Evolutionary conservation across 495 filamentous ascomycete species (phyloP).

Genomic region (Daldinia caldariorum): DNA sequence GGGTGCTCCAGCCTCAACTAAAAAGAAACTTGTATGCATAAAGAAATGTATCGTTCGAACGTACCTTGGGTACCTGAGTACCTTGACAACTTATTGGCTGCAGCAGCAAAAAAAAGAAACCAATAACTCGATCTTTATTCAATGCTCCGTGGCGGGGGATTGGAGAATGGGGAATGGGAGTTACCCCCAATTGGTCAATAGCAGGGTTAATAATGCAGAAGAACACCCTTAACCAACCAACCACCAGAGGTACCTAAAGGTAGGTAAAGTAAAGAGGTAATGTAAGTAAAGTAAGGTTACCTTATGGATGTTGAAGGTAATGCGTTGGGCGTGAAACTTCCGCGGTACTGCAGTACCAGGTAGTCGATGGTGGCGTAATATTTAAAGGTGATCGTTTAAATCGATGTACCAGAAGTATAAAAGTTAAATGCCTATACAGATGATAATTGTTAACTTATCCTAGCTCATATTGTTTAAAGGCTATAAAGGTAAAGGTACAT

Average conservation of each 20-base stretch:
- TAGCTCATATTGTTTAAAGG: too few relatives aligned
- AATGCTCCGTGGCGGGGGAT: conserved; percentile 4
- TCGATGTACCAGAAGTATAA: too few relatives aligned
- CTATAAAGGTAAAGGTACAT: too few relatives aligned
- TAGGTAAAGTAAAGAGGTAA: too few relatives aligned
- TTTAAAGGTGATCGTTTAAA: too few relatives aligned
- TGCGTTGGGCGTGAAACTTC: too few relatives aligned
- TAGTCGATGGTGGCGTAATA: too few relatives aligned
- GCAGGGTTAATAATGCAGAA: not conserved
- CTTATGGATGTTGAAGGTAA: too few relatives aligned
- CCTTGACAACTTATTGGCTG: not conserved
- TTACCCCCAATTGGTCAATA: not conserved
- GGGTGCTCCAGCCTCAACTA: conserved; percentile 33
- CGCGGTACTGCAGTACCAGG: too few relatives aligned
- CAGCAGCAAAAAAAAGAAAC: not conserved
- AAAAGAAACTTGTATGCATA: conserved; percentile 10
- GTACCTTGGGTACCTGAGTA: conserved; percentile 15
- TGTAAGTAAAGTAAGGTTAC: too few relatives aligned
- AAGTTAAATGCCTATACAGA: too few relatives aligned
- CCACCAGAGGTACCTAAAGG: not conserved
- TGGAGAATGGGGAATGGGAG: not conserved
- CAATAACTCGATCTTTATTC: conserved; percentile 1
- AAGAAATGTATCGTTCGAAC: conserved; percentile 11
- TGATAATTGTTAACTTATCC: too few relatives aligned
- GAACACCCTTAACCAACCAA: not conserved